phyloP scores from a whole-genome alignment of 2,329 filamentous ascomycete genomes.

The Ophiocordyceps australis region DNA sequence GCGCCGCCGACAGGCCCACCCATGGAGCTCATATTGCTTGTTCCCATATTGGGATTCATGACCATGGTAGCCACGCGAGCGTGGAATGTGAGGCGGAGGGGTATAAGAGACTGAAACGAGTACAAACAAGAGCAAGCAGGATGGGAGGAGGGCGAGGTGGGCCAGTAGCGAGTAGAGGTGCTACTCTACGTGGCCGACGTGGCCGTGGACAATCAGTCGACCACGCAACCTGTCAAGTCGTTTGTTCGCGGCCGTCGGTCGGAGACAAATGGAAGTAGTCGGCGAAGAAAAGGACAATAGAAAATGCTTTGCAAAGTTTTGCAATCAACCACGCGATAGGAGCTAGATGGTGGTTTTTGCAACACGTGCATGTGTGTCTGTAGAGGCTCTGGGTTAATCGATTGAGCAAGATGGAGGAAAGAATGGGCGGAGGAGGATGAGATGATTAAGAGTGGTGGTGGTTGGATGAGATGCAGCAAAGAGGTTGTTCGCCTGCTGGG shows the following conservation, averaged over 20 bases:
- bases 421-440: slow-evolving; percentile 2
- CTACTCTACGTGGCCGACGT: slow-evolving; percentile 8
- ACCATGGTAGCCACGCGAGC: slow-evolving; percentile 8
- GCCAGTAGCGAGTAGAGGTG: neutral
- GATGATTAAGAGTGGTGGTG: slow-evolving; percentile 3
- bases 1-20: slow-evolving; percentile 44
- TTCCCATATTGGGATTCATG: slow-evolving; percentile 44
- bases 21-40: slow-evolving; percentile 54
- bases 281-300: slow-evolving; percentile 1
- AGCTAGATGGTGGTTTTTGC: too few species aligned
- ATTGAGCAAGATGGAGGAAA: slow-evolving; percentile 1
- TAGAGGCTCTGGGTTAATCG: too few species aligned
- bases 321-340: too few species aligned
- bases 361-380: too few species aligned
- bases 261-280: slow-evolving; percentile 3
- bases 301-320: too few species aligned
- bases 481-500: slow-evolving; percentile 2
- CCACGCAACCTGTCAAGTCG: slow-evolving; percentile 3
- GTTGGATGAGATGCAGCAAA: neutral
- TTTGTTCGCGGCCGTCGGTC: slow-evolving; percentile 2
- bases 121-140: neutral
- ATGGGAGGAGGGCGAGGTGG: neutral
- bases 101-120: slow-evolving; percentile 1
- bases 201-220: slow-evolving; percentile 7
- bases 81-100: slow-evolving; percentile 6